Conservation (phyloP, 2,329 filamentous ascomycete genomes). For the Botrytis sinoallii region DNA sequence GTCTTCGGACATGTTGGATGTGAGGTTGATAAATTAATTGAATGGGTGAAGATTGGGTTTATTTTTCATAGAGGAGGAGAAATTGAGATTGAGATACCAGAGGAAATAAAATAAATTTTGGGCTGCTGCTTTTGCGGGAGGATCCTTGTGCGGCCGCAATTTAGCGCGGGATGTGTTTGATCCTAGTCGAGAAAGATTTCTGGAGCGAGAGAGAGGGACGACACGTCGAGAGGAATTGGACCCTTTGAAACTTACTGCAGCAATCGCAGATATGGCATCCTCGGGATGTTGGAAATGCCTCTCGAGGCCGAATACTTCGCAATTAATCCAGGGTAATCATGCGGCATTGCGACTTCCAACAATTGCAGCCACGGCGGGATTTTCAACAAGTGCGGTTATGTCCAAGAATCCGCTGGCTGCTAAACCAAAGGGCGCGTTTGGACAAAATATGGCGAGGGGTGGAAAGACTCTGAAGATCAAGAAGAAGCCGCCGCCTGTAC, state of each 20-base stretch:
- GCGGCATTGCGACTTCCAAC: constrained; percentile 36
- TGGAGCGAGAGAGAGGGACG: constrained; percentile 10
- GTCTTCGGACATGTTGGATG: constrained; percentile 15
- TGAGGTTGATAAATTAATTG: constrained; percentile 12
- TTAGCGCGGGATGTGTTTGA: constrained; percentile 19
- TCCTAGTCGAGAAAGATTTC: constrained; percentile 18
- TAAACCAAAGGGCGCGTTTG: constrained; percentile 11
- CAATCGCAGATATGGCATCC: constrained; percentile 47
- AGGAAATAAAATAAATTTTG: constrained; percentile 23
- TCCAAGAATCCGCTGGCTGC: constrained; percentile 15
- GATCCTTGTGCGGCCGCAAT: constrained; percentile 20
- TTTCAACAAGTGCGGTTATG: constrained; percentile 34
- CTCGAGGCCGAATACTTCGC: constrained; percentile 44
- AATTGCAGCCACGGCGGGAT: constrained; percentile 28
- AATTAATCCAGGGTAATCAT: constrained; percentile 40
- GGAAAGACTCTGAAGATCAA: constrained; percentile 40
- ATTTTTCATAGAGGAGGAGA: constrained; percentile 6
- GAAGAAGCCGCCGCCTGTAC: constrained; percentile 44
- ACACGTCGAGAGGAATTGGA: constrained; percentile 6
- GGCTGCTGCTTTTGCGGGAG: constrained; percentile 19
- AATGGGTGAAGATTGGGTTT: constrained; percentile 10
- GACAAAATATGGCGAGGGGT: constrained; percentile 22
- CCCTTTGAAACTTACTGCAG: not conserved
- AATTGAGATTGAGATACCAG: constrained; percentile 3
- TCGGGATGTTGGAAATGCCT: constrained; percentile 59